Conservation (phyloP, 31 red algal species). For the Asparagopsis taxiformis region DNA sequence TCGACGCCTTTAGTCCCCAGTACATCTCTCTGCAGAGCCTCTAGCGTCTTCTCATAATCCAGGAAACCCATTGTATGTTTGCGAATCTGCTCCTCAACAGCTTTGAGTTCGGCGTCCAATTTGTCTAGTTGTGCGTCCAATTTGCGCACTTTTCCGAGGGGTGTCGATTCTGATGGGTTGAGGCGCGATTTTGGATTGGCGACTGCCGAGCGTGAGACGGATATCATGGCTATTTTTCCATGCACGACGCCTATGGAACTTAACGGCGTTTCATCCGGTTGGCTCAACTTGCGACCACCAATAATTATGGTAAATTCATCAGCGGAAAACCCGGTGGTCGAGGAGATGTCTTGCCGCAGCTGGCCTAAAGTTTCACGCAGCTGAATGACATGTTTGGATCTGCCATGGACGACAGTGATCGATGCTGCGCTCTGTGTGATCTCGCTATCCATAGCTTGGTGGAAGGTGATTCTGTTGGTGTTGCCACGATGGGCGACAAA, state of each 20-base stretch:
- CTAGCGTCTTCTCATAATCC: constrained; percentile 23
- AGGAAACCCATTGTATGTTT: constrained; percentile 38
- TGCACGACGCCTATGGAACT: constrained; percentile 2
- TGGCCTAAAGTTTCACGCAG: neutral
- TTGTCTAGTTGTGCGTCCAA: constrained; percentile 1
- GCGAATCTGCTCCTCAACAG: constrained; percentile 6
- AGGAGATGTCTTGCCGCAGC: neutral
- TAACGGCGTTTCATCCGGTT: neutral
- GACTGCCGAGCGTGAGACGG: neutral
- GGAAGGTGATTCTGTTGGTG: too few species aligned
- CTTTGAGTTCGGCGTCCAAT: constrained; percentile 1
- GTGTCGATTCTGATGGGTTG: constrained; percentile 13
- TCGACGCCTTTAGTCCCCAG: constrained; percentile 10
- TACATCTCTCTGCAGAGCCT: constrained; percentile 36
- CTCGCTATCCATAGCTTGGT: too few species aligned
- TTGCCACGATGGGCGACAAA: too few species aligned
- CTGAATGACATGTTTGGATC: neutral
- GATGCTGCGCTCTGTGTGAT: too few species aligned
- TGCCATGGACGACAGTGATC: neutral
- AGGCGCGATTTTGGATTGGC: neutral
- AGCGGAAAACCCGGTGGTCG: neutral
- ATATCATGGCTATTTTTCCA: constrained; percentile 26
- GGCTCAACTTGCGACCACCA: neutral
- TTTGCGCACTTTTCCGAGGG: constrained; percentile 12
- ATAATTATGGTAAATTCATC: neutral